Conservation (phyloP, 257 asterid genomes). For the Nyctanthes arbortristis region DNA sequence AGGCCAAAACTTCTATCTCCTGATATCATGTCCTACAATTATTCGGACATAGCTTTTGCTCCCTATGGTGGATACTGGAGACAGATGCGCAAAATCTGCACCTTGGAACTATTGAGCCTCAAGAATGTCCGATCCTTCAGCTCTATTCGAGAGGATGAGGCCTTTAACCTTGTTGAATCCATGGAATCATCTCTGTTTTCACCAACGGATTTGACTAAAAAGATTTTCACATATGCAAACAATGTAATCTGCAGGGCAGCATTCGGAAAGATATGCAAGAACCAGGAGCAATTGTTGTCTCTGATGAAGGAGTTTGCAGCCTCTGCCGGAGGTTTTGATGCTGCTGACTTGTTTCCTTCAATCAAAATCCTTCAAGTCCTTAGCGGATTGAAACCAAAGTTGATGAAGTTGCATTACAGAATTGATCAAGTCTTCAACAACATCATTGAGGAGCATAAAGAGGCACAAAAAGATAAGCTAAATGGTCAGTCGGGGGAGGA, state of each 20-base stretch:
- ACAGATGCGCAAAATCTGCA: too few relatives aligned
- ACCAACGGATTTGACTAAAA: not conserved
- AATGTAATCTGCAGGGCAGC: slow-evolving; percentile 10
- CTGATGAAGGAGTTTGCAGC: not conserved
- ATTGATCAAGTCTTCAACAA: slow-evolving; percentile 15
- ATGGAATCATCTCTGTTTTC: not conserved
- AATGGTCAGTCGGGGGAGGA: not conserved
- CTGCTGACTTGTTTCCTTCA: slow-evolving; percentile 29
- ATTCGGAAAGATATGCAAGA: slow-evolving; percentile 20
- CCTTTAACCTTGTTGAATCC: not conserved
- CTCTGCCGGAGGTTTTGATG: too few relatives aligned
- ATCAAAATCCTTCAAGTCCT: slow-evolving; percentile 14
- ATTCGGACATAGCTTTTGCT: slow-evolving; percentile 16
- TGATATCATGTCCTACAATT: slow-evolving; percentile 13
- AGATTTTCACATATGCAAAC: slow-evolving; percentile 6
- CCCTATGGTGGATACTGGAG: slow-evolving; percentile 33
- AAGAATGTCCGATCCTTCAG: too few relatives aligned
- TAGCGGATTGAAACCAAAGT: slow-evolving; percentile 12
- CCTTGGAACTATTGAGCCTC: too few relatives aligned
- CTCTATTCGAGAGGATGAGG: slow-evolving; percentile 21
- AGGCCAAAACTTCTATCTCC: too few relatives aligned
- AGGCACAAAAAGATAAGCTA: not conserved
- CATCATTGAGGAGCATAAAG: slow-evolving; percentile 18
- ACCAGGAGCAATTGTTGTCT: slow-evolving; percentile 16
- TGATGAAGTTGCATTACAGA: slow-evolving; percentile 1